phyloP scores from a whole-genome alignment of 1,284 basidiomycete genomes.

The Singerocomus inundabilis region DNA sequence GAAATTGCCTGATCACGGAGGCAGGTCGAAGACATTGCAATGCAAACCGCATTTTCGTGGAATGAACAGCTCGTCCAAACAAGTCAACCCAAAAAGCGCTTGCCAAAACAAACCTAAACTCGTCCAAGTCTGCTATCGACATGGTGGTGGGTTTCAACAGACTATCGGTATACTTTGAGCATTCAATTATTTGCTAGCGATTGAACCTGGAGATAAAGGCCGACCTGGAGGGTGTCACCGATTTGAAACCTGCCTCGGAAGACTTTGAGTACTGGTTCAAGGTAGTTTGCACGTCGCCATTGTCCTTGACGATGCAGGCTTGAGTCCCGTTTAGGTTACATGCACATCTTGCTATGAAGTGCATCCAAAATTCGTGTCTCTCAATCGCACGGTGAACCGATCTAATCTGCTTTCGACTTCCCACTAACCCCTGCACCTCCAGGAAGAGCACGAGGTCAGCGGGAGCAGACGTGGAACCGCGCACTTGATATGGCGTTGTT shows the following conservation, averaged over 20 bases:
- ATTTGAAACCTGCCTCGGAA: constrained; percentile 57
- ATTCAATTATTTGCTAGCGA: constrained; percentile 34
- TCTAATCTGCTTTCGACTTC: not conserved
- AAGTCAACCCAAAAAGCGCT: not conserved
- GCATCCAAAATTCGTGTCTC: constrained; percentile 65
- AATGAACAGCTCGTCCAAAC: not conserved
- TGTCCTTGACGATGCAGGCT: not conserved
- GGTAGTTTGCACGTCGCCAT: constrained; percentile 36
- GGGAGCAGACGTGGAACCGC: constrained; percentile 66
- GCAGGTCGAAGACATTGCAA: constrained; percentile 13
- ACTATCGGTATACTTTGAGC: not conserved
- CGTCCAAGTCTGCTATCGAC: constrained; percentile 15
- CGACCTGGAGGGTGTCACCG: constrained; percentile 73
- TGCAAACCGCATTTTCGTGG: constrained; percentile 19
- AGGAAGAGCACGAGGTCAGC: constrained; percentile 64
- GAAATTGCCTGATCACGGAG: constrained; percentile 19
- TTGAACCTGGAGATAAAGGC: constrained; percentile 72
- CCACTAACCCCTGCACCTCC: constrained; percentile 3
- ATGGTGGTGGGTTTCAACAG: constrained; percentile 42
- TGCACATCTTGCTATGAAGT: constrained; percentile 74
- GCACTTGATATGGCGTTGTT: constrained; percentile 77
- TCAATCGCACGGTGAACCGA: constrained; percentile 61
- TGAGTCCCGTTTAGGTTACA: constrained; percentile 52
- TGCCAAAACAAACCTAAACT: constrained; percentile 33
- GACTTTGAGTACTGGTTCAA: constrained; percentile 79